Evolutionary conservation across 1,284 basidiomycete species (phyloP), one percentile per base, ranked within the genome.

Genomic region (Cutaneotrichosporon cavernicola): DNA sequence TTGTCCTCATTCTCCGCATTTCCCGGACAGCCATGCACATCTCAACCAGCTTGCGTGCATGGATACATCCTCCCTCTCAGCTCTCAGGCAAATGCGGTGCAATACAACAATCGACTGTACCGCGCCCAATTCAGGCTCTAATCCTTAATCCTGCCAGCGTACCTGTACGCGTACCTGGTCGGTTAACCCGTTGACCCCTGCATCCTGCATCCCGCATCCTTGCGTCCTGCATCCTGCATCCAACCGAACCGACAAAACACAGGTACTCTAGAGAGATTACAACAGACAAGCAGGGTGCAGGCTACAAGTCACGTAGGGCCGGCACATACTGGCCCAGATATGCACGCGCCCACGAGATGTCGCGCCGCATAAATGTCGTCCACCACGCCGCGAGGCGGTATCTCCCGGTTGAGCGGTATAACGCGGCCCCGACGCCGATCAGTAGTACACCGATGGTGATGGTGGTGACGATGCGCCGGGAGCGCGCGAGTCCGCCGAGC

Each of bases 371-470:
- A 46, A 18, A 46, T 4, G 43, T 46, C 43, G 18, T 18, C 43
- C 43, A 46, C 18, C 16, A 46, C 18, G 43, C 18, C 9, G 18
- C 18, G 18, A 46, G 1, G 18, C 43, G 43, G 18, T 46, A n/a
- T 46, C 43, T 46, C 18, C 43, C 43, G 18, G 16, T 46, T n/a
- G 43, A 46, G 18, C 43, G 43, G 3, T 74, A 76, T 7, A 80
- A 2, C 1, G 67, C 61, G 0, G 73, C 73, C 5, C 74, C 72
- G 0, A 69, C 18, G 26, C 70, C 64, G 51, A 62, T 8, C 5
- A 32, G 53, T 64, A 57, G 1, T 10, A 57, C 56, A 16, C 56
- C 51, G 21, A 38, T 10, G 4, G 38, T 22, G 13, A 57, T 5
- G 10, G 40, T 52, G 13, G 70, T 69, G 30, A 30, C 51, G 31